Evolutionary conservation across 2,329 filamentous ascomycete species (phyloP), one percentile per base, ranked within the genome.

Genomic region (Pestalotiopsis sp.): DNA sequence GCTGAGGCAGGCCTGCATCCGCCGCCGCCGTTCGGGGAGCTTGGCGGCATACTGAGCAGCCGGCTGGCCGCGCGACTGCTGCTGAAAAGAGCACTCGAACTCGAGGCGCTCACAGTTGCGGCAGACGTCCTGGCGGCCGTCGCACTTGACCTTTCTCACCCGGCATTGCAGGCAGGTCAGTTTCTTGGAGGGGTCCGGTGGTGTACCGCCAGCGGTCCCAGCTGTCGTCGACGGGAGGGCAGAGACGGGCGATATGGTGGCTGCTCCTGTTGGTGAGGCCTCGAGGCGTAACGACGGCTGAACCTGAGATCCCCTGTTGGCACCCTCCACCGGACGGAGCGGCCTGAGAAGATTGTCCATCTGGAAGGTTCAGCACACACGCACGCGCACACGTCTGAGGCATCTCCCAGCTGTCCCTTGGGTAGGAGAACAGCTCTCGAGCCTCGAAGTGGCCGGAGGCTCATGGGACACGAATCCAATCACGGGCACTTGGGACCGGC

Each of bases 1-100:
- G 27, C 67, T 71, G 27, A 76, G 71, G 67, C 78, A 81, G 3
- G 75, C 76, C 49, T 76, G 74, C 75, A 75, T 75, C n/a, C 76
- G 73, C 61, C 74, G 72, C 4, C 74, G 71, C 20, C 73, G 72
- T 67, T 77, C 74, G 3, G 75, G 74, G 5, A 74, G 69, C 67
- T 74, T 77, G 39, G 74, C 63, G 6, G 69, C 71, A 65, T 77
- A 76, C n/a, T 72, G 72, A 12, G 73, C 71, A 1, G 70, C 67
- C 13, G 71, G 59, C 65, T 70, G 69, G 23, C 72, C 70, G 61
- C 74, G 70, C 4, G 72, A 70, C 38, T 76, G 74, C 61, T 74
- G 73, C 61, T 74, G 73, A n/a, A 80, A 78, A 14, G 79, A 81
- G 66, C 79, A 81, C 41, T 75, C 74, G 67, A 80, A 78, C 9